These are phyloP conservation scores for Aechmea fasciata DNA, from an alignment of 176 grass and related monocot genomes.

Conservation along the genomic window DNA sequence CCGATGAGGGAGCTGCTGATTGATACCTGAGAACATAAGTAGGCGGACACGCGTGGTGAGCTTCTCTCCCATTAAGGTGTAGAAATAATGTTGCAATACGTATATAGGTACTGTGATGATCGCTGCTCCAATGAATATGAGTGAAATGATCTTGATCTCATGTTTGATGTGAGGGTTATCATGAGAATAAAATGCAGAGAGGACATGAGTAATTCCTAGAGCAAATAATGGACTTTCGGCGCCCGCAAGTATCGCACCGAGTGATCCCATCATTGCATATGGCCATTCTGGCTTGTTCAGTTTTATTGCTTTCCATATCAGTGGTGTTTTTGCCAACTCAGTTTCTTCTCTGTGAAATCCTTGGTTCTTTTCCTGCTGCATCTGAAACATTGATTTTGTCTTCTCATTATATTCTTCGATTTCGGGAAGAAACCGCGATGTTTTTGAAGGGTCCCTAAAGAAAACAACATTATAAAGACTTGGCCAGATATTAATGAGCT, in stretches of 20 bases:
- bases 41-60: constrained; percentile 88
- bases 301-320: constrained; percentile 37
- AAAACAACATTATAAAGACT: too few species aligned
- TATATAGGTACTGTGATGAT: constrained; percentile 87
- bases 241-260: constrained; percentile 85
- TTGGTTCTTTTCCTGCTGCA: too few species aligned
- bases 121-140: constrained; percentile 96
- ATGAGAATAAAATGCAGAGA: constrained; percentile 91
- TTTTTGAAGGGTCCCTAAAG: too few species aligned
- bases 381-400: too few species aligned
- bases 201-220: constrained; percentile 94
- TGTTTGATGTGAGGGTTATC: constrained; percentile 73
- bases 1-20: neutral
- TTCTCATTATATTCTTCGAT: too few species aligned
- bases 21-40: constrained; percentile 90
- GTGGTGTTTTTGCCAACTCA: too few species aligned
- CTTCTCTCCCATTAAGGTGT: constrained; percentile 99
- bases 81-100: constrained; percentile 95
- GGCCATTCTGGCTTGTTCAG: constrained; percentile 98
- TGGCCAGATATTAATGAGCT: constrained; percentile 19
- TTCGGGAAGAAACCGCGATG: too few species aligned
- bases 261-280: constrained; percentile 70
- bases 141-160: constrained; percentile 83
- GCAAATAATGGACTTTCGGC: constrained; percentile 94
- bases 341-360: too few species aligned